Percentiles rank a stretch among this genome's conserved stretches.
phyloP scores from a whole-genome alignment of 176 grass and related monocot genomes.

The Oryza australiensis region DNA sequence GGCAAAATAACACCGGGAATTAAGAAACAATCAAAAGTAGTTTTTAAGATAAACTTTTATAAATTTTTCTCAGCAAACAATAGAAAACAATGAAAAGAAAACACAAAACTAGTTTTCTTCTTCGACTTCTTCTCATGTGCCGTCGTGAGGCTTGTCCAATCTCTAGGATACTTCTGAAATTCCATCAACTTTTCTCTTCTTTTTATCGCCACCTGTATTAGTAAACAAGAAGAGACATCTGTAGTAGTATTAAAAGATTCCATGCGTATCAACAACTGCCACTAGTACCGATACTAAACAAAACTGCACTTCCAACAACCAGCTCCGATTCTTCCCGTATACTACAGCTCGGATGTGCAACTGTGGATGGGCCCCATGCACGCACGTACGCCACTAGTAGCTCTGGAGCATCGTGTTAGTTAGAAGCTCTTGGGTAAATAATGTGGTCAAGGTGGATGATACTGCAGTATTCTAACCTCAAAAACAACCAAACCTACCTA shows the following conservation, averaged over 20 bases:
- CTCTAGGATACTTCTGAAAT: too few relatives aligned
- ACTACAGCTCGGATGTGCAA: neutral
- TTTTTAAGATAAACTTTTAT: too few relatives aligned
- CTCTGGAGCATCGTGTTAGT: conserved; percentile 16
- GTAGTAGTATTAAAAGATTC: neutral
- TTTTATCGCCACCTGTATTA: too few relatives aligned
- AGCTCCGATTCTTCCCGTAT: conserved; percentile 8
- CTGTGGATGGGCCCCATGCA: conserved; percentile 4
- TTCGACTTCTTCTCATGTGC: too few relatives aligned
- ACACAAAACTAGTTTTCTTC: too few relatives aligned
- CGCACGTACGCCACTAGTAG: neutral
- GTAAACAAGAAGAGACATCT: too few relatives aligned
- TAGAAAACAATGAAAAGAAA: too few relatives aligned
- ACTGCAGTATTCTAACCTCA: neutral
- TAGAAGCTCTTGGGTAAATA: neutral
- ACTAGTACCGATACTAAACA: neutral
- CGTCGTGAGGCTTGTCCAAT: too few relatives aligned
- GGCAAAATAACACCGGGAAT: too few relatives aligned
- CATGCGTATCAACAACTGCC: neutral
- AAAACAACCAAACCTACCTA: neutral
- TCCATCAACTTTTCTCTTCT: too few relatives aligned
- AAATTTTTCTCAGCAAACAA: too few relatives aligned
- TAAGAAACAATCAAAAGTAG: too few relatives aligned
- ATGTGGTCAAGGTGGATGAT: conserved; percentile 29
- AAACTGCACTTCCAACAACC: neutral